A percentile compares a stretch with the other conserved stretches of the same genome.
Evolutionary conservation across 768 basidiomycete species (phyloP).

Genomic region (Rhodotorula graminis): DNA sequence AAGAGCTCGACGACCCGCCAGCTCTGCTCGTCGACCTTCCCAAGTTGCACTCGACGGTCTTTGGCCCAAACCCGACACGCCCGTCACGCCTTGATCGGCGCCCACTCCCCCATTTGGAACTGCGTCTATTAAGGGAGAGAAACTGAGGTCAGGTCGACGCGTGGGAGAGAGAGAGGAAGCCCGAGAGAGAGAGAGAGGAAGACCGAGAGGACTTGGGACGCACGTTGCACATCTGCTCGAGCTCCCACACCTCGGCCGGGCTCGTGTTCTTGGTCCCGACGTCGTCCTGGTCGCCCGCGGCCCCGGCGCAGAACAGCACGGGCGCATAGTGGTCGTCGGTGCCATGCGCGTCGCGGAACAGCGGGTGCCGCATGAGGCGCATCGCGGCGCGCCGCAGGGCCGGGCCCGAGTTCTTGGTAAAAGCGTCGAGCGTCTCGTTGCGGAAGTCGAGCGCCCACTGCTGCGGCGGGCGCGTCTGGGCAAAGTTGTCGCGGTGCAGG

Average conservation of each 20-base stretch:
- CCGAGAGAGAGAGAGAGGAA: not conserved
- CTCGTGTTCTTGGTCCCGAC: slow-evolving; percentile 34
- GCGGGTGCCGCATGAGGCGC: slow-evolving; percentile 23
- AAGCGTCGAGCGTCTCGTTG: slow-evolving; percentile 30
- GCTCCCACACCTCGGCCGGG: slow-evolving; percentile 39
- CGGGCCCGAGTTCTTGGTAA: slow-evolving; percentile 34
- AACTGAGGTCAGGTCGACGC: not conserved
- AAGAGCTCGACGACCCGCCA: no score
- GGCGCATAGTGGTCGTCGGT: slow-evolving; percentile 42
- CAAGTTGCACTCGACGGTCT: no score
- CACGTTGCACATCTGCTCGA: slow-evolving; percentile 41
- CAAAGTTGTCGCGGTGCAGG: slow-evolving; percentile 37
- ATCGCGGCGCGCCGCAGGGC: slow-evolving; percentile 11
- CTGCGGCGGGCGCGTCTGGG: slow-evolving; percentile 32
- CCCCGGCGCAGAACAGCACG: slow-evolving; percentile 38
- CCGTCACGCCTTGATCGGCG: not conserved
- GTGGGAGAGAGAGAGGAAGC: not conserved
- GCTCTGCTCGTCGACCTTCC: no score
- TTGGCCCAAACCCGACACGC: no score
- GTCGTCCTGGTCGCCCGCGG: slow-evolving; percentile 34
- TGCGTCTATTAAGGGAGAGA: slow-evolving; percentile 12
- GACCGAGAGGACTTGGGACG: not conserved
- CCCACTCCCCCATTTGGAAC: slow-evolving; percentile 39
- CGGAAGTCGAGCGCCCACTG: slow-evolving; percentile 39
- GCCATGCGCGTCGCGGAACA: slow-evolving; percentile 36